These are phyloP conservation scores for Xylaria curta DNA, from an alignment of 495 filamentous ascomycete genomes.

Conservation along the genomic window DNA sequence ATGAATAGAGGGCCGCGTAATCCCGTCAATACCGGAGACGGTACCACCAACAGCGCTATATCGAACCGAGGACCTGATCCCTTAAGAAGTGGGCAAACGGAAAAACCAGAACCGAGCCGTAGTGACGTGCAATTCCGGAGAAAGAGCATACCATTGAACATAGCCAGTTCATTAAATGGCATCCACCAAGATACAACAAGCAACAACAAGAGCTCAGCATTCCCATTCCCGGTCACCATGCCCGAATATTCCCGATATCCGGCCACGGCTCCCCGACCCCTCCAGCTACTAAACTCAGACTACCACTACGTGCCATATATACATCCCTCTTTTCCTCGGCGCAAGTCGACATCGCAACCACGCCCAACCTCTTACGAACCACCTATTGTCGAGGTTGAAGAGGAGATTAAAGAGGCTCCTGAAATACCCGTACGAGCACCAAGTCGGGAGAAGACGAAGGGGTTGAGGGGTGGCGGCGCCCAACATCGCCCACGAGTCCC, in stretches of 20 bases:
- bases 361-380: background rate
- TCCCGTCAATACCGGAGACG: background rate
- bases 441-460: background rate
- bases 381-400: background rate
- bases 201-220: background rate
- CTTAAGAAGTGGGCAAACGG: background rate
- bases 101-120: too few relatives aligned
- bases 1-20: background rate
- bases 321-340: too few relatives aligned
- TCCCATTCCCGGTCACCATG: background rate
- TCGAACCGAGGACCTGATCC: background rate
- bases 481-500: background rate
- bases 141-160: background rate
- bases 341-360: background rate
- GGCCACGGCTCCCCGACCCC: slow-evolving; percentile 3
- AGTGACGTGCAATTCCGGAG: background rate
- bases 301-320: background rate
- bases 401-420: background rate
- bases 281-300: background rate
- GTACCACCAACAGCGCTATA: background rate
- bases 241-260: background rate
- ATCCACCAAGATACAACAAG: background rate
- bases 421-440: background rate
- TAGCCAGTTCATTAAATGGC: background rate
- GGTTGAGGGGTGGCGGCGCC: background rate